Evolutionary conservation across 73 alveolate genomes (phyloP).

Genomic region (Symbiodinium pilosum): DNA sequence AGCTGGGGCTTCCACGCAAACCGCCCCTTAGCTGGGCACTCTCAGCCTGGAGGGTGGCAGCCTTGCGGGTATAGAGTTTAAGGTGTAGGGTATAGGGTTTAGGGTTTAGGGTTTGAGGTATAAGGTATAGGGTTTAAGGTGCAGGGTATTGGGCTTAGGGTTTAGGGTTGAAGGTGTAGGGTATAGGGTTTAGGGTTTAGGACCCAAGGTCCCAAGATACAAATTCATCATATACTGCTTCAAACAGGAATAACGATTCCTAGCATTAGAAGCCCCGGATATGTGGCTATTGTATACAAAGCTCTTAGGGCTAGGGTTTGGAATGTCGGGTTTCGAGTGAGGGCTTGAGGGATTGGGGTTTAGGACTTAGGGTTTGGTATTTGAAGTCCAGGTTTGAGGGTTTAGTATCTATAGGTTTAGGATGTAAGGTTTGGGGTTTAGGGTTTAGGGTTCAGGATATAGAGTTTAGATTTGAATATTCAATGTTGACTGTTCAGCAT

Average conservation of each 20-base stretch:
- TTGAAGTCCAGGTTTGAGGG: not conserved
- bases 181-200: not conserved
- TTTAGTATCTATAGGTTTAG: not conserved
- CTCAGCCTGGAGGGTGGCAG: constrained; percentile 27
- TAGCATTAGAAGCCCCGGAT: too few species aligned
- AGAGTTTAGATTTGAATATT: too few species aligned
- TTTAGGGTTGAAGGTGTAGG: not conserved
- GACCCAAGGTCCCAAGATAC: too few species aligned
- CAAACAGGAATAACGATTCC: too few species aligned
- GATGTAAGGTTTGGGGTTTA: not conserved
- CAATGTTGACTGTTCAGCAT: too few species aligned
- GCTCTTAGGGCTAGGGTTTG: not conserved
- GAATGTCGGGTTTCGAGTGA: too few species aligned
- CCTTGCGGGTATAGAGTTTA: not conserved
- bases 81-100: not conserved
- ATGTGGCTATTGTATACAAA: too few species aligned
- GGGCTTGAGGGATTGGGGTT: not conserved
- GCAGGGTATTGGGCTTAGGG: not conserved
- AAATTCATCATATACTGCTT: too few species aligned
- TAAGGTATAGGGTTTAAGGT: not conserved
- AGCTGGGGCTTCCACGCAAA: constrained; percentile 11
- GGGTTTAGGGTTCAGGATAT: not conserved
- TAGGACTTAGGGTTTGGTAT: not conserved
- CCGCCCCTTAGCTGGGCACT: not conserved
- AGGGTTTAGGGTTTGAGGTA: not conserved